Evolutionary conservation across 2,329 filamentous ascomycete genomes (phyloP), one percentile per base, ranked within the genome.

Genomic region (Talaromyces sp.): DNA sequence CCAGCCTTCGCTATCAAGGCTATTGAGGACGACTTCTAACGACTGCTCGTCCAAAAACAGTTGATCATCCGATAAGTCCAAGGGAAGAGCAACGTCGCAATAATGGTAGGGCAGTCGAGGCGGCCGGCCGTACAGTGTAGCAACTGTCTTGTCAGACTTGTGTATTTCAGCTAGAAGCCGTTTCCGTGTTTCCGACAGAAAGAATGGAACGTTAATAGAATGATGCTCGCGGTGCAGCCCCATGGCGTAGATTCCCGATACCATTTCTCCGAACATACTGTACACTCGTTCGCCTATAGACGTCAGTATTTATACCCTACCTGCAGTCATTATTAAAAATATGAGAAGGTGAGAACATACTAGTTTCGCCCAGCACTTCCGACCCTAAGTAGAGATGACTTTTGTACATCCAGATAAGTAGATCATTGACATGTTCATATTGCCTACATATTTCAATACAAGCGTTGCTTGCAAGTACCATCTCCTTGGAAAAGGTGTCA

Each of bases 121-220:
- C 9, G 73, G 73, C 39, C 73, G 68, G 19, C 72, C 72, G 10
- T 73, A 61, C 33, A 74, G 70, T 5, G 70, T 73, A 9, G 73
- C 68, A 8, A 73, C 63, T 10, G 66, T 70, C 63, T 74, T 75
- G 60, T 75, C 73, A 7, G 68, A 59, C 37, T 66, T 69, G 54
- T 73, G 72, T 22, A 70, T 67, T 6, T 66, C 64, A 14, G 71
- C 68, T 62, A 75, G 70, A 7, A 70, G 66, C 50, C 71, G 66
- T 57, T 70, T 73, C 27, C 73, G 69, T 27, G 70, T 69, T 45
- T 75, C 70, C 3, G 62, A 68, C 27, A 75, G 66, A 41, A 72
- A 74, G 19, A 74, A 73, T 0, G 73, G 72, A 9, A 69, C 64
- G 33, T 62, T 50, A 10, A 31, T 45, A 45, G 58, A 66, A 61